Percentiles rank a stretch among this genome's conserved stretches.
Conservation (phyloP, 1,284 basidiomycete species). For the Pascua sp. region DNA sequence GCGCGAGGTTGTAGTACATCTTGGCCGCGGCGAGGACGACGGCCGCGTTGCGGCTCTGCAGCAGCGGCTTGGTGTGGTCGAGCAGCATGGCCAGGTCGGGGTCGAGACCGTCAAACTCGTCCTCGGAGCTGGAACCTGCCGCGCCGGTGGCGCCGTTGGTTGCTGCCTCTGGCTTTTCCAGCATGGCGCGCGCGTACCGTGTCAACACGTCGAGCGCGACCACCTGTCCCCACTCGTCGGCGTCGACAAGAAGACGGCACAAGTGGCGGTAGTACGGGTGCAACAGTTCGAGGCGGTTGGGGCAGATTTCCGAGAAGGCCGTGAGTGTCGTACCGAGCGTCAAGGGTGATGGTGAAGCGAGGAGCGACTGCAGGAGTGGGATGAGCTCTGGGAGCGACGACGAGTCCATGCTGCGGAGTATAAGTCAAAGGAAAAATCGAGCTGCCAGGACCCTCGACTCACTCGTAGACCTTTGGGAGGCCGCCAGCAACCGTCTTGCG, state of each 20-base stretch:
- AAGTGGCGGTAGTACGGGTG: slow-evolving; percentile 84
- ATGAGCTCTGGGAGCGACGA: slow-evolving; percentile 69
- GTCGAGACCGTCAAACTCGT: slow-evolving; percentile 64
- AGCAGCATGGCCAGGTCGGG: slow-evolving; percentile 65
- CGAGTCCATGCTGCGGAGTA: slow-evolving; percentile 62
- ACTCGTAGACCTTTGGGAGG: slow-evolving; percentile 81
- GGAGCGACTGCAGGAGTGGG: slow-evolving; percentile 67
- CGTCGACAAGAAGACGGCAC: slow-evolving; percentile 78
- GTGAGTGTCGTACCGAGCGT: slow-evolving; percentile 81
- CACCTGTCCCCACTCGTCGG: slow-evolving; percentile 95
- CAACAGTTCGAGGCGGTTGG: slow-evolving; percentile 76
- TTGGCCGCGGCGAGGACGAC: slow-evolving; percentile 72
- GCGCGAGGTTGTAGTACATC: slow-evolving; percentile 69
- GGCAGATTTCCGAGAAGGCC: slow-evolving; percentile 80
- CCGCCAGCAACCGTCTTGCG: slow-evolving; percentile 87
- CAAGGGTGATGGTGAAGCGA: slow-evolving; percentile 79
- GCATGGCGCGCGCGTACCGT: slow-evolving; percentile 79
- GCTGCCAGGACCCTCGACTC: slow-evolving; percentile 35
- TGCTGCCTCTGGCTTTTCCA: slow-evolving; percentile 61
- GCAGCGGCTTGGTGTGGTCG: slow-evolving; percentile 67
- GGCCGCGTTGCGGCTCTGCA: slow-evolving; percentile 80
- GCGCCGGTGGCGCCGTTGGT: slow-evolving; percentile 5
- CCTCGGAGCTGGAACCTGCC: slow-evolving; percentile 18
- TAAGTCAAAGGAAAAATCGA: not conserved
- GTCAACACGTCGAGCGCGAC: slow-evolving; percentile 72